Evolutionary conservation across 768 basidiomycete genomes (phyloP), one percentile per base, ranked within the genome.

Genomic region (Serendipita sp.): DNA sequence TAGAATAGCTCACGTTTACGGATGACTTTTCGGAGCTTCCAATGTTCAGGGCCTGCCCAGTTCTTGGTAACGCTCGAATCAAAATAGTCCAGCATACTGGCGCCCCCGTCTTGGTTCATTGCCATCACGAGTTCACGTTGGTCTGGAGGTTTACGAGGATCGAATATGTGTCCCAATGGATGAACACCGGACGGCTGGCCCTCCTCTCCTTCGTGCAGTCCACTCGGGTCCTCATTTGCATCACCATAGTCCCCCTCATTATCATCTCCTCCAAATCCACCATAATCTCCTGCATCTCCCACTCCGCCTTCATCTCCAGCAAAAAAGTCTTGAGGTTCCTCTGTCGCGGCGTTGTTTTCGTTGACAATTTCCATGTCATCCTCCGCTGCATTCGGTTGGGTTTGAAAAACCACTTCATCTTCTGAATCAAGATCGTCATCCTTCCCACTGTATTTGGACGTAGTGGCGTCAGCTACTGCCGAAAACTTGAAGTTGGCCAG

Each of bases 11-110:
- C 66, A 94, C 91, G 80, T 77, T 80, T 82, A 64, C 87, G 81
- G 61, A 91, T 76, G n/a, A 84, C 79, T 70, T 84, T 88, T 65
- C 88, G 77, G 69, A 98, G 72, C 71, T 95, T 98, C 95, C 96
- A 99, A 70, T 99, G 96, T 72, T 98, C 91, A 5, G 94, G 94
- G 0, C 96, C 96, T 2, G 96, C 96, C 96, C 96, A 99, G 67
- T 95, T 95, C 78, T 90, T 95, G 68, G 85, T 77, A 68, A 88
- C 79, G 65, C 77, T 82, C 68, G 84, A 80, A 72, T 98, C 94
- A 70, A 98, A 96, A 72, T 95, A 96, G 68, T 94, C 92, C 70
- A 86, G 76, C 73, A 86, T 80, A 20, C 76, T 71, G 17, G 74
- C 76, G 3, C 78, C 80, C 1, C 76, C 79, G 63, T 88, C 82